Evolutionary conservation across 352 stramenopile genomes (phyloP), one percentile per base, ranked within the genome.

Genomic region (Phytophthora sansomeana): DNA sequence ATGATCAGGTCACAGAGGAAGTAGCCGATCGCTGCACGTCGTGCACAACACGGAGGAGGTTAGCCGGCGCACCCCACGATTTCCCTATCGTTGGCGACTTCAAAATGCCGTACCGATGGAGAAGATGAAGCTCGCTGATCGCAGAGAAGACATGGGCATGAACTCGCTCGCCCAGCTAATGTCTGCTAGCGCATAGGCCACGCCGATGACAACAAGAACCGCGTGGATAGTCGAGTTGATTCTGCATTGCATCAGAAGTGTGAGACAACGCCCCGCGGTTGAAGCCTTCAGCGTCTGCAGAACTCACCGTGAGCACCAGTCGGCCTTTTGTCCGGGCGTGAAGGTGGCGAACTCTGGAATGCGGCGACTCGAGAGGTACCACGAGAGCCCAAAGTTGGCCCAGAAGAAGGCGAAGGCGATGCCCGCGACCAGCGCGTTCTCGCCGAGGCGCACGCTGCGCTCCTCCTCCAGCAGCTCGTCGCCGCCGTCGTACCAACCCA

Each of bases 201-300:
- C 83, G 29, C 86, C 86, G 14, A 85, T 57, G 14, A 92, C 81
- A 14, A 94, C 74, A 0, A 81, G 67, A 13, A 91, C 41, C 0
- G 86, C 83, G 65, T 94, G 86, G 47, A 94, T 79, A 10, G 83
- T 94, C 58, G 83, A 94, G 63, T 92, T 94, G 28, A 94, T 80
- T 62, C 85, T 93, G 69, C 21, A 35, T 43, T 39, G 11, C 13
- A 46, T 16, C 11, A 29, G 11, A 36, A 36, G 3, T 14, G 32
- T 36, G 32, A 36, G 32, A 7, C 30, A 1, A 7, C 9, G 30
- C 2, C 19, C 42, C 21, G 1, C 21, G 3, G 21, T 24, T 3
- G 21, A 24, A 24, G 21, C 3, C 21, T 24, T 24, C 21, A 24
- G 21, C 21, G 21, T 24, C 21, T 24, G 21, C 30, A 36, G 19